phyloP scores from a whole-genome alignment of 2,329 filamentous ascomycete species.

The Epichloe coenophiala region DNA sequence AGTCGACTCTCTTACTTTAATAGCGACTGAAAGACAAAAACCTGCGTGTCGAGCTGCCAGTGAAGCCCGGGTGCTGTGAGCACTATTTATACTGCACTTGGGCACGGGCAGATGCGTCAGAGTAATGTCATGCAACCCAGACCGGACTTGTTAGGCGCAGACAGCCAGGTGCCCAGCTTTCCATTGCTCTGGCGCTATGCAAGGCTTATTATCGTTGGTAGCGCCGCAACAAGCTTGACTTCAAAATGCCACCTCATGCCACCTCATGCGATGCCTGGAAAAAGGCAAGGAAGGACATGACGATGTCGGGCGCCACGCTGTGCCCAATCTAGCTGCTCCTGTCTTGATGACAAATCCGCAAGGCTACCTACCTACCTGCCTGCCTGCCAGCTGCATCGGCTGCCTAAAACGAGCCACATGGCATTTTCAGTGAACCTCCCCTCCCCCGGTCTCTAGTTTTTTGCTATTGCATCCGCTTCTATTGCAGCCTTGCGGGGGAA shows the following conservation, averaged over 20 bases:
- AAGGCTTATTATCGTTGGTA: background rate
- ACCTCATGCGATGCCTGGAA: background rate
- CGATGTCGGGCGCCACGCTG: background rate
- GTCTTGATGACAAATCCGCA: constrained; percentile 2
- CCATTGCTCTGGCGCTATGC: background rate
- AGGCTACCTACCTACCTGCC: background rate
- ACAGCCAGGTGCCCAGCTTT: background rate
- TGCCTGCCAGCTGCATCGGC: background rate
- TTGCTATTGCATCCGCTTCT: background rate
- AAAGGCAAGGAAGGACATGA: background rate
- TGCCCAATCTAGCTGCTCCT: constrained; percentile 1
- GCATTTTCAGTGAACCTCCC: too few species aligned
- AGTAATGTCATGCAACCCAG: background rate
- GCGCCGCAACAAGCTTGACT: background rate
- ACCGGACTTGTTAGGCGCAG: background rate
- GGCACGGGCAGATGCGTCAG: background rate
- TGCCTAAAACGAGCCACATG: background rate
- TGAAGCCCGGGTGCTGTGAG: background rate
- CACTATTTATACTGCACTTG: background rate
- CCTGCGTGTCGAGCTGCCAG: background rate
- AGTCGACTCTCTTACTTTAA: background rate
- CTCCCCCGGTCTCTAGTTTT: too few species aligned
- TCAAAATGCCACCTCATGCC: background rate
- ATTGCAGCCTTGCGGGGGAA: background rate
- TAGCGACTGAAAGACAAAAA: background rate